Percentiles rank a stretch among this genome's conserved stretches.
These are phyloP conservation scores for Aureoboletus auriporus DNA, from an alignment of 768 basidiomycete species.

Conservation along the genomic window DNA sequence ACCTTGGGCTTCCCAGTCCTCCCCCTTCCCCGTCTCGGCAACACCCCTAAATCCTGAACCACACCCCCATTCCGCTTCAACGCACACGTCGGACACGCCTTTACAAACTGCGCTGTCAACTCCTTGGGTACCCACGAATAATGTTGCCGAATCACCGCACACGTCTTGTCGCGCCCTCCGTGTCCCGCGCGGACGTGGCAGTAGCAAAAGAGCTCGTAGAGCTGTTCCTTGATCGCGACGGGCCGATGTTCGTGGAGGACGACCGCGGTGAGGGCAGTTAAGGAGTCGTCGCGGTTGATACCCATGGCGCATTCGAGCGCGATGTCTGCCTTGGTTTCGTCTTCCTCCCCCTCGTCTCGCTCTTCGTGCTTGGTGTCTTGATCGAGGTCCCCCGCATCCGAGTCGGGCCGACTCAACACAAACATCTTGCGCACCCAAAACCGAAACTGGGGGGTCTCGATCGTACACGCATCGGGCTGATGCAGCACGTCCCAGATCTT, in stretches of 20 bases:
- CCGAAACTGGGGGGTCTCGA: conserved; percentile 64
- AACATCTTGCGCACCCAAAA: conserved; percentile 89
- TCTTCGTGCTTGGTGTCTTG: too few relatives aligned
- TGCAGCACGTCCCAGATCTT: conserved; percentile 67
- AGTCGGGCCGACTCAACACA: conserved; percentile 34
- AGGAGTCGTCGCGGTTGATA: conserved; percentile 9
- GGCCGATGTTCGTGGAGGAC: conserved; percentile 69
- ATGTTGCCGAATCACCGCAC: conserved; percentile 55
- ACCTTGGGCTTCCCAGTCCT: not conserved
- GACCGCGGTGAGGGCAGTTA: conserved; percentile 31
- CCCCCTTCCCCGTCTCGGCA: not conserved
- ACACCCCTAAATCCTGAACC: conserved; percentile 10
- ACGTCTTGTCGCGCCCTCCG: conserved; percentile 79
- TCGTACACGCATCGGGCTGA: conserved; percentile 42
- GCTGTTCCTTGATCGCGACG: conserved; percentile 73
- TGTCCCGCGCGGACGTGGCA: conserved; percentile 65
- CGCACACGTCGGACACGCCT: conserved; percentile 72
- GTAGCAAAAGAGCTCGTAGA: conserved; percentile 74
- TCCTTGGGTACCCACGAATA: conserved; percentile 88
- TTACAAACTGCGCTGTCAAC: conserved; percentile 74
- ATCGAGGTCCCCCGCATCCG: too few relatives aligned
- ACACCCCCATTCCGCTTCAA: conserved; percentile 38
- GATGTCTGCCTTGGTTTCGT: conserved; percentile 1
- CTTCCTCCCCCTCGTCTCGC: not conserved
- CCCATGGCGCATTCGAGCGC: conserved; percentile 18